Base-by-base conservation (phyloP, 2,329 filamentous ascomycete species). In the Coniochaeta sp. region DNA sequence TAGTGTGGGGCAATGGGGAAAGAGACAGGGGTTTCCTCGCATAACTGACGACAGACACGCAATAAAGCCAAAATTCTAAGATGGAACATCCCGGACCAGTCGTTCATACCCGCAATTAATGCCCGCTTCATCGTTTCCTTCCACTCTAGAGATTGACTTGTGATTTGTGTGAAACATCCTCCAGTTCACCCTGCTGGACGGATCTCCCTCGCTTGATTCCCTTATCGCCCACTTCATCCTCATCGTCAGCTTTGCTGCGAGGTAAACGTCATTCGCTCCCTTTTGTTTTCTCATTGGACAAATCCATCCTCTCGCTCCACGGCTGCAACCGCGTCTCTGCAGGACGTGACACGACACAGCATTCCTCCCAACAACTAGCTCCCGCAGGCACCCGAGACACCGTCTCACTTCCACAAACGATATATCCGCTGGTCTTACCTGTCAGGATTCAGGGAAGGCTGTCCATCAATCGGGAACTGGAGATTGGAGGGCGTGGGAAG, bases 41-140 rank as follows among this genome's bases (percentile, higher is more conserved):
- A 47, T 47, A n/a, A 47, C 18, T 28, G 45, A 30, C 28, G 26
- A 47, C 10, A 10, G 45, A 20, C 14, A 31, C 14, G 45, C 27
- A 47, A 47, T 47, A 47, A 47, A 47, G 45, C 45, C 45, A 31
- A 47, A 47, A 47, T 18, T n/a, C 26, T n/a, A 47, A 30, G 10
- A 27, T 46, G 42, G n/a, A 40, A 40, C 35, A 40, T 40, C 35
- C 35, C 8, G 35, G 35, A 40, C 35, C 35, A 40, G 35, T 40
- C 8, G 35, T 40, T 22, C 35, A 40, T 14, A 28, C 16, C 35
- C 35, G 20, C 45, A 2, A 31, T 47, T 20, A 10, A 47, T 47
- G 26, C 26, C 45, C 26, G 14, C 9, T 9, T 13, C 18, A 13
- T 14, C 20, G 38, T 42, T 40, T 42, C 38, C 22, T 14, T 32